phyloP scores from a whole-genome alignment of 805 yeast species.

The Wickerhamomyces subpelliculosus region DNA sequence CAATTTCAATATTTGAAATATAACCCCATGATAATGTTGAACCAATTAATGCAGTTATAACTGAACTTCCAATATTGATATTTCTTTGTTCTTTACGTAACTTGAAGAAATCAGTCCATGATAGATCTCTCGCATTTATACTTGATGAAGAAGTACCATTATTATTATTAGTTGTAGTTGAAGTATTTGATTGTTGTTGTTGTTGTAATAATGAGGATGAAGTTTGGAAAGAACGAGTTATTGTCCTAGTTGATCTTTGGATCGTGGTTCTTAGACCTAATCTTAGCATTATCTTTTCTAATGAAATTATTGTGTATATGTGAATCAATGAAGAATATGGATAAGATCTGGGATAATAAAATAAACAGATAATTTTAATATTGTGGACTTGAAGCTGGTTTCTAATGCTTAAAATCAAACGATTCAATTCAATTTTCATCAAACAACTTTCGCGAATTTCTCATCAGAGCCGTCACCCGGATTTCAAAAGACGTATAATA shows the following conservation, averaged over 20 bases:
- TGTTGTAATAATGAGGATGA: not conserved
- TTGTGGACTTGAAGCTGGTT: too few species aligned
- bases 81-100: conserved; percentile 72
- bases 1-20: conserved; percentile 76
- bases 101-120: conserved; percentile 77
- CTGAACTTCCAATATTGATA: conserved; percentile 61
- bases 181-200: not conserved
- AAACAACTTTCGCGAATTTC: too few species aligned
- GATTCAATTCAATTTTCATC: too few species aligned
- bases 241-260: not conserved
- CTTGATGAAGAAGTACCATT: too few species aligned
- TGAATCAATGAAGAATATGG: too few species aligned
- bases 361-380: too few species aligned
- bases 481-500: too few species aligned
- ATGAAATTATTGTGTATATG: too few species aligned
- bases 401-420: too few species aligned
- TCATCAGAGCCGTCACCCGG: too few species aligned
- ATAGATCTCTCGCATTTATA: conserved; percentile 22
- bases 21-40: conserved; percentile 65
- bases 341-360: too few species aligned
- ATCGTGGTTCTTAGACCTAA: not conserved
- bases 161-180: too few species aligned
- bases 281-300: not conserved
- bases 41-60: conserved; percentile 59
- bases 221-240: not conserved